These are phyloP conservation scores for Pichia sp. DNA, from an alignment of 1,139 yeast species.

Conservation along the genomic window DNA sequence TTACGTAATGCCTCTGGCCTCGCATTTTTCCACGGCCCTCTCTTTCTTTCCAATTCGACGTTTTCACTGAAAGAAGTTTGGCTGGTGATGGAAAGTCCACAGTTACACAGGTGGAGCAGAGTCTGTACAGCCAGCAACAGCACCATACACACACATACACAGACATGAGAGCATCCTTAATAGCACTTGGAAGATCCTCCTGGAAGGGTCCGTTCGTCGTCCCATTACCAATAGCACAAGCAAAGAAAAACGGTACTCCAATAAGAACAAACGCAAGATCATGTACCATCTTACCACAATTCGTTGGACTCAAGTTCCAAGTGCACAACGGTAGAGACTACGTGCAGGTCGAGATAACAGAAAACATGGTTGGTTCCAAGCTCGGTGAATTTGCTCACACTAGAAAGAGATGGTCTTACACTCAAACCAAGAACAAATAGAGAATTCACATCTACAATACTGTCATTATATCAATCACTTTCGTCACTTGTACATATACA, in stretches of 20 bases:
- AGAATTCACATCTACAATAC: background rate
- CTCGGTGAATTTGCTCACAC: conserved; percentile 96
- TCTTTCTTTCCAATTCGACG: too few relatives aligned
- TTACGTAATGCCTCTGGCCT: too few relatives aligned
- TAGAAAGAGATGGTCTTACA: conserved; percentile 80
- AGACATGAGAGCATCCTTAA: conserved; percentile 57
- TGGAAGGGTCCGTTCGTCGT: conserved; percentile 96
- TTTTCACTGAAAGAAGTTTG: too few relatives aligned
- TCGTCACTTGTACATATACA: conserved; percentile 17
- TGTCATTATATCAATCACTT: background rate
- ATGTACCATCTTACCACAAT: conserved; percentile 92
- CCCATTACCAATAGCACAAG: conserved; percentile 87
- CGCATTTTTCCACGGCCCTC: too few relatives aligned
- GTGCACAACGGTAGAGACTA: conserved; percentile 96
- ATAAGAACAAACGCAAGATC: conserved; percentile 93
- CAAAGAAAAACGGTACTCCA: conserved; percentile 76
- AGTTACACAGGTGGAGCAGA: too few relatives aligned
- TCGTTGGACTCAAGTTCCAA: conserved; percentile 91
- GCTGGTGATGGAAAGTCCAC: too few relatives aligned
- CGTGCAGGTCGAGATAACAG: conserved; percentile 82
- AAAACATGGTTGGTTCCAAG: conserved; percentile 98
- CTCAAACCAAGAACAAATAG: conserved; percentile 60
- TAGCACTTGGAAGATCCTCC: conserved; percentile 64
- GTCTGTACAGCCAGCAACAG: too few relatives aligned
- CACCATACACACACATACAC: background rate